Evolutionary conservation across 345 rosid genomes (phyloP).

Genomic region (Acer saccharum): DNA sequence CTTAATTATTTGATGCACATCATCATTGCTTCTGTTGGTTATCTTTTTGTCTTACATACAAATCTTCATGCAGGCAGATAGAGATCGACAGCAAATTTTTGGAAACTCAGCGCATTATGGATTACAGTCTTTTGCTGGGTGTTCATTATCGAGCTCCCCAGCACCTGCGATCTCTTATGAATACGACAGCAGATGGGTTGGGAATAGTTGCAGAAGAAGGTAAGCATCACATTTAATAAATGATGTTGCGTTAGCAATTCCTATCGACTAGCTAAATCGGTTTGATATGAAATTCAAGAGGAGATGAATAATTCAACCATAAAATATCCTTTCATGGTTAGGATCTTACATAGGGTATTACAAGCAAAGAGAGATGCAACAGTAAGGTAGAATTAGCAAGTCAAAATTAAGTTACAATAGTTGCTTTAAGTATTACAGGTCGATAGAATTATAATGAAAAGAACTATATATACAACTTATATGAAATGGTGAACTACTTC

Average conservation of each 20-base stretch:
- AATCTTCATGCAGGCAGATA: constrained; percentile 63
- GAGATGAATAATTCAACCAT: background rate
- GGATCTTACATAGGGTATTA: background rate
- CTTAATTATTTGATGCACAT: background rate
- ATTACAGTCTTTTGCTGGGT: constrained; percentile 96
- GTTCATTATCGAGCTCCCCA: constrained; percentile 99
- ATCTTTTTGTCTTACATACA: constrained; percentile 7
- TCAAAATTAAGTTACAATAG: background rate
- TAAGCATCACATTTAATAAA: constrained; percentile 20
- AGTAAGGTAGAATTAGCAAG: background rate
- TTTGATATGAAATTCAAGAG: background rate
- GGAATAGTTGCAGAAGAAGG: constrained; percentile 94
- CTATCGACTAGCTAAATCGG: background rate
- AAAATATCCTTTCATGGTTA: constrained; percentile 9
- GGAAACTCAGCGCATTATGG: constrained; percentile 89
- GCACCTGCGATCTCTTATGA: constrained; percentile 56
- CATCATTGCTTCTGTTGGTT: constrained; percentile 6
- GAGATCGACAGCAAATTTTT: constrained; percentile 82
- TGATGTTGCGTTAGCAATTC: constrained; percentile 2
- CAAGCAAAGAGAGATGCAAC: background rate
- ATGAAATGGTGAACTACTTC: constrained; percentile 7
- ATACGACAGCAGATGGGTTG: constrained; percentile 59
- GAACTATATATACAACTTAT: background rate
- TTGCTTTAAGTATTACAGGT: background rate
- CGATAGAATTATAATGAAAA: background rate